A percentile compares a stretch with the other conserved stretches of the same genome.
phyloP scores from a whole-genome alignment of 768 basidiomycete genomes.

The Boletus reticuloceps region DNA sequence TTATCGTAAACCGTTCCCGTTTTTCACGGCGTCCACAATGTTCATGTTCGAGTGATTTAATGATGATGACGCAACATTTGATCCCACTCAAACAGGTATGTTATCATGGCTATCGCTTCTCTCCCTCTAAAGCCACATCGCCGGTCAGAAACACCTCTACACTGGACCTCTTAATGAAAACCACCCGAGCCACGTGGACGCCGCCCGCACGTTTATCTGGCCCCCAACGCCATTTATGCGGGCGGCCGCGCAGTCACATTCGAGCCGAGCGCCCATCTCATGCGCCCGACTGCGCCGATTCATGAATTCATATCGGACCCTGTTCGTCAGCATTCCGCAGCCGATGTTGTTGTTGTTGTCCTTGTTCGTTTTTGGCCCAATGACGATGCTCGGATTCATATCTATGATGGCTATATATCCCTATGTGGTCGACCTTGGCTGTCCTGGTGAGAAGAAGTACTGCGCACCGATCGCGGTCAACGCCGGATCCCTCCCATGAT shows the following conservation, averaged over 20 bases:
- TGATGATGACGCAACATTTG: constrained; percentile 2
- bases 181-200: constrained; percentile 4
- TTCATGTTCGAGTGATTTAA: neutral
- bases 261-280: constrained; percentile 18
- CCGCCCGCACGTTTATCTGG: constrained; percentile 1
- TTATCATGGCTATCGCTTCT: neutral
- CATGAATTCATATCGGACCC: constrained; percentile 8
- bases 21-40: constrained; percentile 12
- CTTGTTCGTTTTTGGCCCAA: neutral
- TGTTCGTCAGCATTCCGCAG: neutral
- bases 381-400: constrained; percentile 6
- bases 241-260: neutral
- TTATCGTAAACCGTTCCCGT: constrained; percentile 19
- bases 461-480: constrained; percentile 16
- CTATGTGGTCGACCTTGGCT: constrained; percentile 9
- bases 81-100: constrained; percentile 1
- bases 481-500: constrained; percentile 2
- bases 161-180: neutral
- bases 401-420: constrained; percentile 6
- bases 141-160: constrained; percentile 2
- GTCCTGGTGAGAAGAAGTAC: neutral
- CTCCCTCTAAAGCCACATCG: constrained; percentile 14
- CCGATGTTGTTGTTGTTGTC: neutral
- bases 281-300: constrained; percentile 15
- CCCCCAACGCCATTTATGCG: constrained; percentile 5